Evolutionary conservation across 192 early-diverging fungal genomes (phyloP).

Genomic region (Coemansia aciculifera): DNA sequence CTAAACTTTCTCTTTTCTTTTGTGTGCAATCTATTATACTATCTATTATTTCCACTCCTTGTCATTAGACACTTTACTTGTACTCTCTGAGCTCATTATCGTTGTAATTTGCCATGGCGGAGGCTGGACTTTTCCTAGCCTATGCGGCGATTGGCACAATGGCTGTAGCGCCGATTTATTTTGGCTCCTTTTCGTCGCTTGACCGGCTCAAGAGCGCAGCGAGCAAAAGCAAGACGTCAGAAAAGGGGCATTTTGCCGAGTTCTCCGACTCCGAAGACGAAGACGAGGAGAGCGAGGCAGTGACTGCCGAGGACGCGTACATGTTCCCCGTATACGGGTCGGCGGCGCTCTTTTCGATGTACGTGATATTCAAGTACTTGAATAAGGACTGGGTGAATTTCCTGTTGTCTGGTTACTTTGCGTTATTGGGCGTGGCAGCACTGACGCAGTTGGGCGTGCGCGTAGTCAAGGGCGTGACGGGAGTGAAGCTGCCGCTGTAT

Average conservation of each 20-base stretch:
- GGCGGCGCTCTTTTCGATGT: conserved; percentile 74
- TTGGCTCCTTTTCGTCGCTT: conserved; percentile 76
- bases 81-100: neutral
- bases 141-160: conserved; percentile 83
- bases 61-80: neutral
- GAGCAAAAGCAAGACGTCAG: conserved; percentile 36
- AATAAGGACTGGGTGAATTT: conserved; percentile 82
- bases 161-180: conserved; percentile 86
- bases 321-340: conserved; percentile 94
- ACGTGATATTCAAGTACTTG: conserved; percentile 84
- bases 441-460: conserved; percentile 66
- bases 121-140: conserved; percentile 60
- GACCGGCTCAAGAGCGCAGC: conserved; percentile 58
- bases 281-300: conserved; percentile 73
- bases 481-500: conserved; percentile 68
- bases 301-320: conserved; percentile 85
- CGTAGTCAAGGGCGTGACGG: conserved; percentile 50
- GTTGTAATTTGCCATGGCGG: conserved; percentile 18
- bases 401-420: conserved; percentile 84
- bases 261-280: conserved; percentile 66
- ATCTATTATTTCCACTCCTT: neutral
- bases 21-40: neutral
- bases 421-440: conserved; percentile 77
- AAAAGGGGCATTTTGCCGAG: conserved; percentile 43
- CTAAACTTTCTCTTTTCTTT: neutral